phyloP scores from a whole-genome alignment of 1,284 basidiomycete species.

The Psilocybe mexicana region DNA sequence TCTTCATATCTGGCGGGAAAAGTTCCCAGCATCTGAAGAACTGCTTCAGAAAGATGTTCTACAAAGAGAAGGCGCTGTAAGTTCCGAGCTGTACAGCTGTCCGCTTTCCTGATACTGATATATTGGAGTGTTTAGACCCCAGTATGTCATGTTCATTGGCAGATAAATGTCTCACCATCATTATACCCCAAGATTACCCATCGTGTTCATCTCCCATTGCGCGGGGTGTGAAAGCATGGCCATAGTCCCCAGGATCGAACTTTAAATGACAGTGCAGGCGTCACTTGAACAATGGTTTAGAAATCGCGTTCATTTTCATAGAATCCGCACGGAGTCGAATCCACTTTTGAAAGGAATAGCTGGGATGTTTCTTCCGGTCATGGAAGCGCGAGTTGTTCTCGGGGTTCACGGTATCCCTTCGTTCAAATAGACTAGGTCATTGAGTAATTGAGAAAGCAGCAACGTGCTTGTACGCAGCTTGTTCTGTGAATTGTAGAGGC shows the following conservation, averaged over 20 bases:
- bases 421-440: constrained; percentile 25
- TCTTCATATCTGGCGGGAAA: constrained; percentile 30
- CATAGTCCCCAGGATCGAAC: constrained; percentile 34
- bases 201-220: constrained; percentile 18
- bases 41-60: constrained; percentile 42
- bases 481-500: constrained; percentile 24
- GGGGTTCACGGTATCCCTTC: background rate
- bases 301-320: constrained; percentile 29
- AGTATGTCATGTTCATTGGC: too few species aligned
- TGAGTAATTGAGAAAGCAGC: constrained; percentile 42
- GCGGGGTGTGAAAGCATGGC: constrained; percentile 26
- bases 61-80: constrained; percentile 46
- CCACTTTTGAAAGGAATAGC: constrained; percentile 40
- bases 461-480: constrained; percentile 34
- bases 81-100: constrained; percentile 15
- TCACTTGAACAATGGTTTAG: constrained; percentile 26
- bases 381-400: background rate
- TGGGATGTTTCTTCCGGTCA: constrained; percentile 35
- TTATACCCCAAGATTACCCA: constrained; percentile 33
- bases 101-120: constrained; percentile 14
- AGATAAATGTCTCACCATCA: constrained; percentile 10
- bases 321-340: constrained; percentile 38
- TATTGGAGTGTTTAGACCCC: background rate
- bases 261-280: constrained; percentile 33
- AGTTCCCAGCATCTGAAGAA: constrained; percentile 51